A percentile compares a stretch with the other conserved stretches of the same genome.
Conservation (phyloP, 225 moss, liverwort and hornwort species). For the Bryoerythrophyllum caledonicum region DNA sequence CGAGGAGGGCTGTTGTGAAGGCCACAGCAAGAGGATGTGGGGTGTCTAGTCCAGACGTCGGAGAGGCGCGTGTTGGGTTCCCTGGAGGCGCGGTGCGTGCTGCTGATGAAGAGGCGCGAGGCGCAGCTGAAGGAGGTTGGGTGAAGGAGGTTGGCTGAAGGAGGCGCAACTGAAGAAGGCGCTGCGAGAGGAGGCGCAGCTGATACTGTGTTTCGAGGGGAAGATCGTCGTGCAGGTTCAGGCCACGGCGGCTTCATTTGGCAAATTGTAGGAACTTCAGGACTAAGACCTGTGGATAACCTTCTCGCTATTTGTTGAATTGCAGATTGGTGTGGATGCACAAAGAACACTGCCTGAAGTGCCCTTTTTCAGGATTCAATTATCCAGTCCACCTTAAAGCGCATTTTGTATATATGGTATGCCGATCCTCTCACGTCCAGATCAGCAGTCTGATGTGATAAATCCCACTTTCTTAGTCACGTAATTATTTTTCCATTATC, state of each 20-base stretch:
- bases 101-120: too few relatives aligned
- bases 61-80: too few relatives aligned
- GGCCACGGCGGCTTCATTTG: background rate
- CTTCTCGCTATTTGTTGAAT: slow-evolving; percentile 14
- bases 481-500: background rate
- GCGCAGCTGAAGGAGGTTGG: too few relatives aligned
- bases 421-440: slow-evolving; percentile 13
- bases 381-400: slow-evolving; percentile 83
- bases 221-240: too few relatives aligned
- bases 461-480: background rate
- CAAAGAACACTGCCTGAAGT: slow-evolving; percentile 96
- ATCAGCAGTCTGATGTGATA: slow-evolving; percentile 8
- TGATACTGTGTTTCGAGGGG: too few relatives aligned
- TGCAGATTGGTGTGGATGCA: slow-evolving; percentile 91
- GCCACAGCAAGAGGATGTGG: too few relatives aligned
- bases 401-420: slow-evolving; percentile 99
- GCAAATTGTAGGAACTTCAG: background rate
- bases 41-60: too few relatives aligned
- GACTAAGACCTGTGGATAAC: slow-evolving; percentile 14
- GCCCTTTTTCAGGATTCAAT: slow-evolving; percentile 85
- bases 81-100: too few relatives aligned
- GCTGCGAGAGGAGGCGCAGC: too few relatives aligned
- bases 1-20: too few relatives aligned
- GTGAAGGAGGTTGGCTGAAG: too few relatives aligned
- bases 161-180: too few relatives aligned